Evolutionary conservation across 164 flowering plant species (phyloP).

Genomic region (Amborella trichopoda): DNA sequence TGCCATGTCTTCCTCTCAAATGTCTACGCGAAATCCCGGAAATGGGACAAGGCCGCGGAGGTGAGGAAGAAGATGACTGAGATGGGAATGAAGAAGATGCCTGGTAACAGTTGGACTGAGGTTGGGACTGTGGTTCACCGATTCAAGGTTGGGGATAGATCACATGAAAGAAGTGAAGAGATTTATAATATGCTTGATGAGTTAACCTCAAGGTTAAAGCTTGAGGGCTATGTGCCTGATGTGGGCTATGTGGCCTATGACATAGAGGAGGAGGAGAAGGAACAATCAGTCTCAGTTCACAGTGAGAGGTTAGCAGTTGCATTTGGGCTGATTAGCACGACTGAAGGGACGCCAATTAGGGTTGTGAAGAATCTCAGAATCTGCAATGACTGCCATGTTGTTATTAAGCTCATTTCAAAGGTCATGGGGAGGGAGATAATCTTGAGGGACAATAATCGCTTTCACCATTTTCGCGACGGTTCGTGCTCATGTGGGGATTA

Average conservation of each 20-base stretch:
- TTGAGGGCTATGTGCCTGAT: constrained; percentile 15
- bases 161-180: constrained; percentile 10
- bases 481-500: constrained; percentile 28
- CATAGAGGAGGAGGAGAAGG: constrained; percentile 16
- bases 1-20: constrained; percentile 10
- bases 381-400: constrained; percentile 12
- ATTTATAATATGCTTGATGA: constrained; percentile 14
- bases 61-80: constrained; percentile 9
- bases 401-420: constrained; percentile 14
- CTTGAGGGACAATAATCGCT: constrained; percentile 12
- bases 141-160: constrained; percentile 15
- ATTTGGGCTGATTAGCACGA: constrained; percentile 14
- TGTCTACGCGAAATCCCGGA: constrained; percentile 8
- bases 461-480: constrained; percentile 49
- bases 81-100: constrained; percentile 7
- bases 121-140: constrained; percentile 11
- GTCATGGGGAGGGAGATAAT: constrained; percentile 12
- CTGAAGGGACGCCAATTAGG: constrained; percentile 11
- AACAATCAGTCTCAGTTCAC: constrained; percentile 8
- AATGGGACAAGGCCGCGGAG: constrained; percentile 10
- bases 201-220: constrained; percentile 7
- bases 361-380: constrained; percentile 14
- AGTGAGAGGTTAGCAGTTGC: constrained; percentile 16
- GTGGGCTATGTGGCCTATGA: constrained; percentile 2
- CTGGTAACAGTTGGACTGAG: constrained; percentile 18